phyloP scores from a whole-genome alignment of 1,284 basidiomycete genomes.

The Tremellales sp. region DNA sequence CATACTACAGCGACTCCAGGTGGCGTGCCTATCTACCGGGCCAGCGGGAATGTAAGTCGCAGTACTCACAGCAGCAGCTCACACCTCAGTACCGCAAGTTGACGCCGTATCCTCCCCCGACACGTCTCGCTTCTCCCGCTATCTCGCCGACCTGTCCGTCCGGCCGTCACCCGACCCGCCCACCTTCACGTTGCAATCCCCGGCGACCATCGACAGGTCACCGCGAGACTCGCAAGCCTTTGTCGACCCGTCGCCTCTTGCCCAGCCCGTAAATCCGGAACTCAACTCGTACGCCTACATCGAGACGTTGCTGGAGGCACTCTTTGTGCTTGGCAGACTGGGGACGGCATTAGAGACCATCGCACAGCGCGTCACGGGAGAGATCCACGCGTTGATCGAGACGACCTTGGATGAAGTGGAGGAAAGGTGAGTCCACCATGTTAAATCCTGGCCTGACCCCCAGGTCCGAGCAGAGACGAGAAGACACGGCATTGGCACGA shows the following conservation, averaged over 20 bases:
- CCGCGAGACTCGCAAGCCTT: constrained; percentile 17
- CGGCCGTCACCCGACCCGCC: constrained; percentile 46
- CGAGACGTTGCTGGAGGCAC: constrained; percentile 86
- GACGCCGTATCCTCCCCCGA: constrained; percentile 1
- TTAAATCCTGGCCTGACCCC: not conserved
- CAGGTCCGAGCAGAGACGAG: constrained; percentile 20
- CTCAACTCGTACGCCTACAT: constrained; percentile 90
- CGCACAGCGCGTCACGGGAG: constrained; percentile 74
- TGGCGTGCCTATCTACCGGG: constrained; percentile 82
- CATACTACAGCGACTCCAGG: constrained; percentile 88
- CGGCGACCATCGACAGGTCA: constrained; percentile 51
- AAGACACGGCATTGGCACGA: constrained; percentile 17
- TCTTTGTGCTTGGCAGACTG: constrained; percentile 84
- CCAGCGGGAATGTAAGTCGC: constrained; percentile 66
- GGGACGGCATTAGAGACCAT: constrained; percentile 80
- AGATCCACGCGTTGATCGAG: constrained; percentile 84
- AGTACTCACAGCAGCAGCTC: not conserved
- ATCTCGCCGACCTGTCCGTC: constrained; percentile 59
- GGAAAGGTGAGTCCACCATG: constrained; percentile 58
- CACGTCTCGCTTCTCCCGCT: constrained; percentile 53
- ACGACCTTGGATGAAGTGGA: constrained; percentile 84
- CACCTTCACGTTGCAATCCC: constrained; percentile 72
- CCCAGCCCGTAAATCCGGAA: constrained; percentile 64
- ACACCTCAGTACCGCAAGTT: constrained; percentile 1
- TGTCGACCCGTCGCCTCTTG: constrained; percentile 16